Evolutionary conservation across 495 filamentous ascomycete genomes (phyloP).

Genomic region (Penicillium bialowiezense): DNA sequence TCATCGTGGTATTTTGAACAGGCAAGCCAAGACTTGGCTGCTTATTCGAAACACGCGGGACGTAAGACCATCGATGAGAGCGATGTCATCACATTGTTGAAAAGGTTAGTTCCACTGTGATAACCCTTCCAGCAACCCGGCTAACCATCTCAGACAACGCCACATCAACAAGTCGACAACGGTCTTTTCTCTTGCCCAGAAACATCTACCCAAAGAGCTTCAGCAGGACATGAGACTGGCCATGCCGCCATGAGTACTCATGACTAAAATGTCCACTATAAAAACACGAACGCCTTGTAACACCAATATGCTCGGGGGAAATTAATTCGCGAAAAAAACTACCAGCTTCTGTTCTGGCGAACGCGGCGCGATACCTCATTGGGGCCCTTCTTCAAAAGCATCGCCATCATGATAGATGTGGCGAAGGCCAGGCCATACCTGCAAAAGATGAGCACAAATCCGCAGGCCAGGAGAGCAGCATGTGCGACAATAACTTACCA

Average conservation of each 20-base stretch:
- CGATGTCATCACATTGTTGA: constrained; percentile 78
- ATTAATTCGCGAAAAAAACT: constrained; percentile 17
- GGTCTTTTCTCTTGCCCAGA: constrained; percentile 78
- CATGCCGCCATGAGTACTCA: constrained; percentile 45
- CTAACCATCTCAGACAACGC: constrained; percentile 64
- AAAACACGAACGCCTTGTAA: constrained; percentile 22
- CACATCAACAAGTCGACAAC: constrained; percentile 69
- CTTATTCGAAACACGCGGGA: constrained; percentile 77
- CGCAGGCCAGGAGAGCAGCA: neutral
- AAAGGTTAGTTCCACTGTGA: constrained; percentile 52
- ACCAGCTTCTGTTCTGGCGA: constrained; percentile 81
- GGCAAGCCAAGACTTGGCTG: constrained; percentile 70
- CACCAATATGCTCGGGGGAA: constrained; percentile 20
- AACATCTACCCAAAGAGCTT: constrained; percentile 76
- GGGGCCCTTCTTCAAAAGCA: constrained; percentile 83
- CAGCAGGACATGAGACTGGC: constrained; percentile 77
- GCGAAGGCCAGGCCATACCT: constrained; percentile 89
- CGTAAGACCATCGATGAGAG: constrained; percentile 82
- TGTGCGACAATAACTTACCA: constrained; percentile 61
- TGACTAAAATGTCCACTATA: constrained; percentile 5
- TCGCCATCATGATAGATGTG: constrained; percentile 91
- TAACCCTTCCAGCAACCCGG: constrained; percentile 10
- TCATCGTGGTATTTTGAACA: constrained; percentile 91
- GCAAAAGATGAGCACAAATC: constrained; percentile 19
- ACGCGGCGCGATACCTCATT: constrained; percentile 70